Evolutionary conservation across 306 rosid species (phyloP), one percentile per base, ranked within the genome.

Genomic region (Casuarina equisetifolia): DNA sequence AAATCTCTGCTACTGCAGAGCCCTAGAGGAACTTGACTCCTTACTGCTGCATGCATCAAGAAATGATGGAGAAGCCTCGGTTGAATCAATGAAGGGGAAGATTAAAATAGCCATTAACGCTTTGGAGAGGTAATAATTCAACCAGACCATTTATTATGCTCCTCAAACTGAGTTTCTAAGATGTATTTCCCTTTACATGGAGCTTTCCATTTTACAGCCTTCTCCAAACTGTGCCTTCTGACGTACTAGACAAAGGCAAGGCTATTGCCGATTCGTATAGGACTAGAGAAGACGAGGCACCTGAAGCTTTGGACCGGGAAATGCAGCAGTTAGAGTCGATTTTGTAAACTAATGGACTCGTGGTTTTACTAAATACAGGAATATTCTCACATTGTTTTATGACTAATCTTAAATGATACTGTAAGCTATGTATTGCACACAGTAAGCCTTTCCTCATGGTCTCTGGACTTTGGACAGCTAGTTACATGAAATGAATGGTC

Each of bases 1-100:
- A 70, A 11, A 39, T 55, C 80, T 70, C 45, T 20, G 70, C 42
- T 69, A 70, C 17, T 82, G 85, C 85, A 92, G 97, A 70, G 92
- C 99, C 40, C 84, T 92, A 84, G 99, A 95, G 87, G 99, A 92
- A 63, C 96, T 91, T 38, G 99, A 95, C 80, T 81, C 89, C 63
- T 72, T 90, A 76, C 88, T 95, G 72, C 82, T 89, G 75, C 89
- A n/a, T 36, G 99, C 97, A 44, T 85, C 91, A 69, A 92, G 99
- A 81, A 95, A 91, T n/a, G 99, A 95, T 66, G 87, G 81, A 17
- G 88, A 66, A 25, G 93, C 97, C 84, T 84, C 97, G 0, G 88
- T 91, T 69, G 84, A 86, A 69, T 89, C 93, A 11, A 95, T 92
- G 99, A 91, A 87, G 81, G 79, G 85, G 61, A 82, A 92, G 78